phyloP scores from a whole-genome alignment of 345 rosid genomes.

The Linum usitatissimum region DNA sequence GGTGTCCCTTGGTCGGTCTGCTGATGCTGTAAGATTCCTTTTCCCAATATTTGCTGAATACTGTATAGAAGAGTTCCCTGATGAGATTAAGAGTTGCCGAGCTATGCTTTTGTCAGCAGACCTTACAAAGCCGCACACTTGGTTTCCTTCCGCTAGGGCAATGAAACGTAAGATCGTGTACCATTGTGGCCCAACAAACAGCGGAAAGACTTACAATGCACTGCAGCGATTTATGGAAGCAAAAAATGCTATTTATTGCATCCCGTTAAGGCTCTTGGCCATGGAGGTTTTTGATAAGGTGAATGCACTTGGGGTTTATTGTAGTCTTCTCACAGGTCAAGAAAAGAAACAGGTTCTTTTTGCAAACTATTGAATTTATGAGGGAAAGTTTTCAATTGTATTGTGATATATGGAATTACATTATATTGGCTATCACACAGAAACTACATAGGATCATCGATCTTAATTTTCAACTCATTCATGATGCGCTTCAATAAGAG shows the following conservation, averaged over 20 bases:
- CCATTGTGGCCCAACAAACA: constrained; percentile 95
- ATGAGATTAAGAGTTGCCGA: constrained; percentile 57
- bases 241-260: constrained; percentile 75
- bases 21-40: constrained; percentile 58
- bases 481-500: too few relatives aligned
- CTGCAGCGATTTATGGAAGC: constrained; percentile 87
- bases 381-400: too few relatives aligned
- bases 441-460: too few relatives aligned
- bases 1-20: constrained; percentile 53
- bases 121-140: constrained; percentile 71
- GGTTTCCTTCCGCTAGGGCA: constrained; percentile 90
- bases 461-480: too few relatives aligned
- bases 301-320: constrained; percentile 71
- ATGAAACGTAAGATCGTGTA: constrained; percentile 84
- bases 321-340: constrained; percentile 87
- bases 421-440: too few relatives aligned
- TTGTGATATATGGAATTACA: too few relatives aligned
- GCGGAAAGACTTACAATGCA: constrained; percentile 90
- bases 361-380: constrained; percentile 18
- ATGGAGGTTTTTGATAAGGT: constrained; percentile 99
- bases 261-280: constrained; percentile 88
- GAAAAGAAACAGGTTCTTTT: constrained; percentile 77
- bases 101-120: constrained; percentile 65
- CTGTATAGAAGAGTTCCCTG: constrained; percentile 65
- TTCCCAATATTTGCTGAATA: constrained; percentile 82